Percentiles rank a stretch among this genome's conserved stretches.
Conservation (phyloP, 257 asterid genomes). For the Gentiana dahurica region DNA sequence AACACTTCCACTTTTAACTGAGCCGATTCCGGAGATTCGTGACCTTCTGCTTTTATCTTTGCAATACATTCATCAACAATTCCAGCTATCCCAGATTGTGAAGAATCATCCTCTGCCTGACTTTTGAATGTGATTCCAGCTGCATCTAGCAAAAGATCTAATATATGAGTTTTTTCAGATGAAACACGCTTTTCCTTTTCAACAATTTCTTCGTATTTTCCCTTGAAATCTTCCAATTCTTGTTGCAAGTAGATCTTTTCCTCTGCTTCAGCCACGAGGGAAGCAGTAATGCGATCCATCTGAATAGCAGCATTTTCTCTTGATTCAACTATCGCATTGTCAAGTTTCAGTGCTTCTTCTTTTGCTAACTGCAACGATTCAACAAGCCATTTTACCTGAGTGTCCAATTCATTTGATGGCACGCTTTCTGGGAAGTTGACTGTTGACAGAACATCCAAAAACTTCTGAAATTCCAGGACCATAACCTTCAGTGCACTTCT, state of each 20-base stretch:
- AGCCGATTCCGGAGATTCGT: slow-evolving; percentile 30
- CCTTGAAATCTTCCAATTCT: slow-evolving; percentile 52
- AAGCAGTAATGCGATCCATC: slow-evolving; percentile 45
- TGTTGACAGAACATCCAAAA: slow-evolving; percentile 29
- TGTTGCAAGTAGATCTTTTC: slow-evolving; percentile 42
- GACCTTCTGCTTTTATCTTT: slow-evolving; percentile 45
- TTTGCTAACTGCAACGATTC: slow-evolving; percentile 43
- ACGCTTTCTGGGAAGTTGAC: slow-evolving; percentile 60
- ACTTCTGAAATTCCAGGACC: slow-evolving; percentile 39
- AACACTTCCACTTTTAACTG: slow-evolving; percentile 27
- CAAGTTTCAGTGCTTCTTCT: slow-evolving; percentile 49
- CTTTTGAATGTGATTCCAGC: slow-evolving; percentile 42
- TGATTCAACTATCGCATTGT: slow-evolving; percentile 36
- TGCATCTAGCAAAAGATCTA: slow-evolving; percentile 55
- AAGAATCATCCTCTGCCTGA: slow-evolving; percentile 24
- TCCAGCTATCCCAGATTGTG: slow-evolving; percentile 29
- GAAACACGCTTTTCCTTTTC: slow-evolving; percentile 11
- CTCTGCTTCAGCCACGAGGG: slow-evolving; percentile 50
- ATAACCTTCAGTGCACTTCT: slow-evolving; percentile 41
- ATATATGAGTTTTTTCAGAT: slow-evolving; percentile 44
- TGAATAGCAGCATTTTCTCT: slow-evolving; percentile 45
- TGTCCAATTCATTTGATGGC: slow-evolving; percentile 39
- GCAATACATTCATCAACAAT: slow-evolving; percentile 45
- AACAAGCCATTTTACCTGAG: slow-evolving; percentile 47
- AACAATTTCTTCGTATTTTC: slow-evolving; percentile 23